These are phyloP conservation scores for Musa acuminata DNA, from an alignment of 176 grass and related monocot genomes.

Conservation along the genomic window DNA sequence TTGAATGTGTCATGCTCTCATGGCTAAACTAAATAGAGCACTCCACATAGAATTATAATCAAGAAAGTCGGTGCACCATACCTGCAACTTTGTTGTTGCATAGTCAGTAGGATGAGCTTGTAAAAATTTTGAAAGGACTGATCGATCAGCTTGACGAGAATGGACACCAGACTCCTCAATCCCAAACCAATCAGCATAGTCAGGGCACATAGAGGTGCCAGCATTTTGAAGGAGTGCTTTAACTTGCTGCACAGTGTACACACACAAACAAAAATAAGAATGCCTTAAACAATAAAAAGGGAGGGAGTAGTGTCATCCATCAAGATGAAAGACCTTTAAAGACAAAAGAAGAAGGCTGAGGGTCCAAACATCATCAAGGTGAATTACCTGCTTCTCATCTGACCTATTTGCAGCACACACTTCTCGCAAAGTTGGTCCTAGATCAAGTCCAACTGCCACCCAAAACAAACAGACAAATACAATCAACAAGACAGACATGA, in stretches of 20 bases:
- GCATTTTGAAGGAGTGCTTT: constrained; percentile 81
- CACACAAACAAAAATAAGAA: constrained; percentile 6
- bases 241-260: constrained; percentile 60
- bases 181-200: constrained; percentile 82
- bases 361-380: constrained; percentile 8
- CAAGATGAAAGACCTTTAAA: constrained; percentile 13
- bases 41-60: neutral
- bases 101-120: constrained; percentile 84
- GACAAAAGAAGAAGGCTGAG: constrained; percentile 7
- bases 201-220: constrained; percentile 90
- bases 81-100: constrained; percentile 92
- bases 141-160: constrained; percentile 57
- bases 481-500: constrained; percentile 20
- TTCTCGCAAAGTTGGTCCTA: constrained; percentile 75
- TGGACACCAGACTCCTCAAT: constrained; percentile 41
- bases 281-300: constrained; percentile 14
- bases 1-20: neutral
- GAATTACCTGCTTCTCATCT: constrained; percentile 81
- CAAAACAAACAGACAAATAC: constrained; percentile 4
- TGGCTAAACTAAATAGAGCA: neutral
- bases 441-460: constrained; percentile 44
- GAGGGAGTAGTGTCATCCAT: neutral
- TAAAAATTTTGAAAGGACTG: constrained; percentile 66
- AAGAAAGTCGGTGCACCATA: constrained; percentile 6
- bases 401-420: constrained; percentile 86